phyloP scores from a whole-genome alignment of 768 basidiomycete species.

The Suillus brevipes region DNA sequence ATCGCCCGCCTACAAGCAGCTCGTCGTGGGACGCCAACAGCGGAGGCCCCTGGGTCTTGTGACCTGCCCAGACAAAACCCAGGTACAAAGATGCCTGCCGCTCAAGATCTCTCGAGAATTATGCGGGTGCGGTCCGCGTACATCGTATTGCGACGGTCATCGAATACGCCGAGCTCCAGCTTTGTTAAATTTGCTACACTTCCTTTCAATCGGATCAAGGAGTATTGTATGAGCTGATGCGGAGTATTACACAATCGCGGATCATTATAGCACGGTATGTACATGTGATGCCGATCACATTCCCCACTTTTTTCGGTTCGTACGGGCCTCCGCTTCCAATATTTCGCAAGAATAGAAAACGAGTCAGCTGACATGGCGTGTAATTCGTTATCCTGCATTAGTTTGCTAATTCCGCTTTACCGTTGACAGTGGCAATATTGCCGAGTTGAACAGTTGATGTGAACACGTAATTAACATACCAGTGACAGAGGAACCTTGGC shows the following conservation, averaged over 20 bases:
- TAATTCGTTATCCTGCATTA: not conserved
- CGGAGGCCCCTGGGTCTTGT: not conserved
- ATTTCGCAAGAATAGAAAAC: not conserved
- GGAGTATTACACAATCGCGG: constrained; percentile 4
- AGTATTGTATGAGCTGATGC: not conserved
- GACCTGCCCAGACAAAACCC: not conserved
- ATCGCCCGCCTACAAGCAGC: not conserved
- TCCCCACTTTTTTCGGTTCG: constrained; percentile 1
- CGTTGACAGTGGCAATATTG: not conserved
- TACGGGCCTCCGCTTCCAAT: constrained; percentile 10
- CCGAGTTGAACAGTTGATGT: not conserved
- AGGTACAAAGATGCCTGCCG: not conserved
- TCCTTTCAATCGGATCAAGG: not conserved
- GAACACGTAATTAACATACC: not conserved
- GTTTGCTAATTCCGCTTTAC: not conserved
- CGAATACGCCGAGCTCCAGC: not conserved
- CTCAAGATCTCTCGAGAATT: not conserved
- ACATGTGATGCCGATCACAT: not conserved
- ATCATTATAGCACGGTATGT: constrained; percentile 2
- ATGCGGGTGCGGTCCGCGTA: not conserved
- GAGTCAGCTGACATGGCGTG: constrained; percentile 6
- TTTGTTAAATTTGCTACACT: not conserved
- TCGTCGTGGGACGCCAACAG: not conserved
- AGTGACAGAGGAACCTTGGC: constrained; percentile 3
- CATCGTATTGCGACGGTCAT: not conserved